phyloP scores from a whole-genome alignment of 805 yeast genomes.

The Kuraishia cidri region DNA sequence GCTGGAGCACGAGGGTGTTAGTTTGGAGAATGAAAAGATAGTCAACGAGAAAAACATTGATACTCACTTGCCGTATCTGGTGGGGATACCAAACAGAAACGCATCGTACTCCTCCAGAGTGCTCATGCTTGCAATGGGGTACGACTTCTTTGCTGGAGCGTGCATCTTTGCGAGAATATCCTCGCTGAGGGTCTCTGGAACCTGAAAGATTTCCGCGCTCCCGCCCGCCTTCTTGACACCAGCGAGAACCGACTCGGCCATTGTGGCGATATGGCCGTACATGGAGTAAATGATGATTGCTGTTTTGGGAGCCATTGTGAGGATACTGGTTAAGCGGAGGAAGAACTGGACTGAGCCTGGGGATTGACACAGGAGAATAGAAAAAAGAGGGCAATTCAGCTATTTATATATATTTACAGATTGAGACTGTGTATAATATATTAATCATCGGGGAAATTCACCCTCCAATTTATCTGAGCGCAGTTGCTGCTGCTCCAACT shows the following conservation, averaged over 20 bases:
- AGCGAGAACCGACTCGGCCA: constrained; percentile 59
- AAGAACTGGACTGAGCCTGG: no score
- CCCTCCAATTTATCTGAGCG: no score
- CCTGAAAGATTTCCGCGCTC: constrained; percentile 59
- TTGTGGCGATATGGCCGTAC: constrained; percentile 63
- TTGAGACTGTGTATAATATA: no score
- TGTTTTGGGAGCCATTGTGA: constrained; percentile 8
- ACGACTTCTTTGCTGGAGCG: constrained; percentile 55
- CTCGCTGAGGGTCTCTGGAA: constrained; percentile 64
- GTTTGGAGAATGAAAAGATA: neutral
- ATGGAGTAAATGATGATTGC: constrained; percentile 57
- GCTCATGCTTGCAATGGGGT: constrained; percentile 54
- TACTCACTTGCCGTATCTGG: constrained; percentile 59
- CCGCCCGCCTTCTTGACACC: constrained; percentile 70
- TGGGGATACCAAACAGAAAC: constrained; percentile 76
- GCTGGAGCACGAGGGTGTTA: constrained; percentile 2
- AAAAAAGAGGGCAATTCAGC: no score
- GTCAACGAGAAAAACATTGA: neutral
- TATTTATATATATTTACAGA: no score
- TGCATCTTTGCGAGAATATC: constrained; percentile 47
- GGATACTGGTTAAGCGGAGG: no score
- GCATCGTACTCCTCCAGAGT: constrained; percentile 65
- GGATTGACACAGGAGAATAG: no score
- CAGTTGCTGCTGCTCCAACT: no score
- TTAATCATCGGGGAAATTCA: no score